phyloP scores from a whole-genome alignment of 2,329 filamentous ascomycete genomes.

The Penicillium janthinellum region DNA sequence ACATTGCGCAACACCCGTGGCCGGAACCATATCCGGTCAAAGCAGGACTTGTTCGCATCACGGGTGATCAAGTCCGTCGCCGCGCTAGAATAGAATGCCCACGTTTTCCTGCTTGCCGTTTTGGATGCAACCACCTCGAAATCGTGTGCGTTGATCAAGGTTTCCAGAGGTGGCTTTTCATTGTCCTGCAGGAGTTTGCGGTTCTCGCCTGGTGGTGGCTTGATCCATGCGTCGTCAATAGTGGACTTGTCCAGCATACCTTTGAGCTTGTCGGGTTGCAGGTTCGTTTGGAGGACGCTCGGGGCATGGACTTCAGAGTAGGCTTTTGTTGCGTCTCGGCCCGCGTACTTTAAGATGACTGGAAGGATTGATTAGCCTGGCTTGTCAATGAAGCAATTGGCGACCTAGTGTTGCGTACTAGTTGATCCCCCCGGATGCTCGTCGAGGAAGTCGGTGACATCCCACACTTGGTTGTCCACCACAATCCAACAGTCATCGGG shows the following conservation, averaged over 20 bases:
- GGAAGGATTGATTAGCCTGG: background rate
- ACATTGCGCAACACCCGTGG: conserved; percentile 63
- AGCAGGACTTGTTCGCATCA: conserved; percentile 57
- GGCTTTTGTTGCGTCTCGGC: conserved; percentile 48
- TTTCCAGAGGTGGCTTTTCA: conserved; percentile 55
- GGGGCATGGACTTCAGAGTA: conserved; percentile 52
- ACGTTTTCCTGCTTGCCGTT: conserved; percentile 63
- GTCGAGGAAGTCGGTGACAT: conserved; percentile 67
- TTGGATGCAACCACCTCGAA: conserved; percentile 60
- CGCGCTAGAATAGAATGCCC: conserved; percentile 69
- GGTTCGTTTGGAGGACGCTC: conserved; percentile 48
- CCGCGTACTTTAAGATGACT: conserved; percentile 52
- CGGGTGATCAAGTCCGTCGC: conserved; percentile 64
- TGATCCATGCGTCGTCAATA: conserved; percentile 53
- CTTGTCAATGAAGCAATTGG: background rate
- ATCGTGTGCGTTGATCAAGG: conserved; percentile 61
- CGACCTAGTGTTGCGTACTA: conserved; percentile 36
- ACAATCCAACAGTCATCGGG: conserved; percentile 65
- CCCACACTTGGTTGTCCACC: conserved; percentile 67
- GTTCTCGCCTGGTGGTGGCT: conserved; percentile 40
- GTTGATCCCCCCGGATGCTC: conserved; percentile 63
- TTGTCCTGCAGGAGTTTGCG: conserved; percentile 30
- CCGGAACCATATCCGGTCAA: conserved; percentile 60
- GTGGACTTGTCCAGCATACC: conserved; percentile 54
- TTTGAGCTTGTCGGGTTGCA: conserved; percentile 49